Evolutionary conservation across 2,329 filamentous ascomycete species (phyloP).

Genomic region (Aspergillus chevalieri): DNA sequence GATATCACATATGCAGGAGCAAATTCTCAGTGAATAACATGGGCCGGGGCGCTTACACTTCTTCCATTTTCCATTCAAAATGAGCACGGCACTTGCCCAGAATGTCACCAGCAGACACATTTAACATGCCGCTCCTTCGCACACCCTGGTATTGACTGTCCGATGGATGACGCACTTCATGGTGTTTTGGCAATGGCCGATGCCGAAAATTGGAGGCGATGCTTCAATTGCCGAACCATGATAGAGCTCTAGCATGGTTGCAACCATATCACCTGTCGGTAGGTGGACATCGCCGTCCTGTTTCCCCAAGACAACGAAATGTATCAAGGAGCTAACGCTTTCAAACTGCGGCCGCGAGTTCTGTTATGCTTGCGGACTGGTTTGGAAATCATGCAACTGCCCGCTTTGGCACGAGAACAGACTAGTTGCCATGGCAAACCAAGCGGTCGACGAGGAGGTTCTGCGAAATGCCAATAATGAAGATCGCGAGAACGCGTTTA

Average conservation of each 20-base stretch:
- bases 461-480: neutral
- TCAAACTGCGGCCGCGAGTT: constrained; percentile 8
- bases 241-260: constrained; percentile 10
- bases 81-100: constrained; percentile 9
- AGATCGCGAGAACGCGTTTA: constrained; percentile 2
- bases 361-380: constrained; percentile 5
- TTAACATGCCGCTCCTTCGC: constrained; percentile 8
- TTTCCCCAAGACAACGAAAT: neutral
- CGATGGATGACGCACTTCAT: constrained; percentile 8
- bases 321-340: constrained; percentile 1
- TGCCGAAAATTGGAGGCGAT: constrained; percentile 6
- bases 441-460: constrained; percentile 6
- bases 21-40: too few species aligned
- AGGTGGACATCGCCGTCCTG: neutral
- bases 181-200: constrained; percentile 8
- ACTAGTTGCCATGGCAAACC: constrained; percentile 3
- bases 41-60: too few species aligned
- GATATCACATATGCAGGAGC: too few species aligned
- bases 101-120: constrained; percentile 11
- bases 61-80: constrained; percentile 6
- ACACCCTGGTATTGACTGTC: constrained; percentile 13
- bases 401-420: constrained; percentile 6
- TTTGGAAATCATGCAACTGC: constrained; percentile 8
- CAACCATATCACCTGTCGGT: constrained; percentile 15
- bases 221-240: constrained; percentile 11